Evolutionary conservation across 371 early-diverging fungal species (phyloP), one percentile per base, ranked within the genome.

Genomic region (Mucor piriformis): DNA sequence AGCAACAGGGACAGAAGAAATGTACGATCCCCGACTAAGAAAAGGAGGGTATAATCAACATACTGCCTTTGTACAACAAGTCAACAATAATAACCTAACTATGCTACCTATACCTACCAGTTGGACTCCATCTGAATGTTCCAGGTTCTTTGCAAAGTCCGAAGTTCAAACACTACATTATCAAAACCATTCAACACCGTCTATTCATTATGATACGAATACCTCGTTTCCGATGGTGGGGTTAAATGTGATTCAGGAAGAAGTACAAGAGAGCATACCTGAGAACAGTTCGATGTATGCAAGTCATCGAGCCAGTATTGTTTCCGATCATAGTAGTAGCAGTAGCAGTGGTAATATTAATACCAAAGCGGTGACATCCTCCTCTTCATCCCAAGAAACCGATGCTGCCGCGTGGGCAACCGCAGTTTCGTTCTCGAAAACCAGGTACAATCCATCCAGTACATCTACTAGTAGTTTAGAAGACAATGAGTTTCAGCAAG

Each of bases 101-200:
- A 64, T 59, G 24, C 15, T 65, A 15, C 65, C 59, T 23, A 16
- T 65, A 35, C 65, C 59, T 18, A 16, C 20, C 13, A 57, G 57
- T 2, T 24, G 12, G 13, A 27, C 35, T 38, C 29, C 29, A 1
- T 29, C 8, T 29, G 29, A 29, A 29, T 29, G 13, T 53, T 53
- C 40, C 63, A 10, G 21, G 43, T 0, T 18, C 47, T 10, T 47
- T 50, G 16, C 60, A 59, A n/a, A 38, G 16, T 61, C 58, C 27
- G 66, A 66, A 48, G 49, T 66, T 3, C 66, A 66, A 54, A 66
- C 66, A 8, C 34, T 66, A 4, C 66, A 66, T 37, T 66, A 35
- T 29, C 66, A 57, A 60, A 52, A 52, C 21, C 53, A n/a, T n/a
- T n/a, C n/a, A n/a, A n/a, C 59, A 1, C 51, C 59, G 0, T 12